Conservation (phyloP, 148 eudicot species). For the Euryodendron excelsum region DNA sequence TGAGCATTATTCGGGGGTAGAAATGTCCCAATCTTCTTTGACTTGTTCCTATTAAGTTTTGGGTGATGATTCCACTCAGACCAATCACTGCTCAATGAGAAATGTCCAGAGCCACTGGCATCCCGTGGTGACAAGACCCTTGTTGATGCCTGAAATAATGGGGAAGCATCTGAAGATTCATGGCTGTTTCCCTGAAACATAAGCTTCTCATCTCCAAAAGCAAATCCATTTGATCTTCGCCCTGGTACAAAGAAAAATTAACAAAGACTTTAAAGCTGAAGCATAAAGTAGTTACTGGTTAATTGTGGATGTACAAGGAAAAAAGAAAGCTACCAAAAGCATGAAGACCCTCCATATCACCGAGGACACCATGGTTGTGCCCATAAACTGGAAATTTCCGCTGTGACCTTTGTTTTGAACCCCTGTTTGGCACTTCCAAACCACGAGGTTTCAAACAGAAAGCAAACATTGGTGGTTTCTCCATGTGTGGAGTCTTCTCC, state of each 20-base stretch:
- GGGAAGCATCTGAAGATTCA: slow-evolving; percentile 66
- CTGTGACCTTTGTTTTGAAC: slow-evolving; percentile 84
- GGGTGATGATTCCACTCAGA: slow-evolving; percentile 57
- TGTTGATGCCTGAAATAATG: slow-evolving; percentile 49
- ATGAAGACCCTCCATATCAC: slow-evolving; percentile 55
- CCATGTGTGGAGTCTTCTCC: slow-evolving; percentile 43
- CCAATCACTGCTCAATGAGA: slow-evolving; percentile 49
- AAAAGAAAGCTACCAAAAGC: slow-evolving; percentile 44
- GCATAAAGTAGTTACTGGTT: background rate
- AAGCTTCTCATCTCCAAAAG: slow-evolving; percentile 62
- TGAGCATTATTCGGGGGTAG: slow-evolving; percentile 37
- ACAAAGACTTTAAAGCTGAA: background rate
- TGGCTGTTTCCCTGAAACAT: slow-evolving; percentile 37
- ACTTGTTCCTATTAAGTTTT: slow-evolving; percentile 52
- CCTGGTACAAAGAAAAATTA: slow-evolving; percentile 29
- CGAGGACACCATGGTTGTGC: slow-evolving; percentile 36
- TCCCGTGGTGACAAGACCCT: slow-evolving; percentile 62
- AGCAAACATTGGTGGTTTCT: slow-evolving; percentile 90
- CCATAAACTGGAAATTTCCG: slow-evolving; percentile 56
- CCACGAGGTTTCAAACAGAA: slow-evolving; percentile 94
- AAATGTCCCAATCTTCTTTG: slow-evolving; percentile 44
- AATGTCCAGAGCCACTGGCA: slow-evolving; percentile 41
- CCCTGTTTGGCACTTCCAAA: slow-evolving; percentile 74
- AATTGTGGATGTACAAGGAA: background rate
- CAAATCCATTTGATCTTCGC: slow-evolving; percentile 52